These are phyloP conservation scores for Alternaria longipes DNA, from an alignment of 2,329 filamentous ascomycete genomes.

Conservation along the genomic window DNA sequence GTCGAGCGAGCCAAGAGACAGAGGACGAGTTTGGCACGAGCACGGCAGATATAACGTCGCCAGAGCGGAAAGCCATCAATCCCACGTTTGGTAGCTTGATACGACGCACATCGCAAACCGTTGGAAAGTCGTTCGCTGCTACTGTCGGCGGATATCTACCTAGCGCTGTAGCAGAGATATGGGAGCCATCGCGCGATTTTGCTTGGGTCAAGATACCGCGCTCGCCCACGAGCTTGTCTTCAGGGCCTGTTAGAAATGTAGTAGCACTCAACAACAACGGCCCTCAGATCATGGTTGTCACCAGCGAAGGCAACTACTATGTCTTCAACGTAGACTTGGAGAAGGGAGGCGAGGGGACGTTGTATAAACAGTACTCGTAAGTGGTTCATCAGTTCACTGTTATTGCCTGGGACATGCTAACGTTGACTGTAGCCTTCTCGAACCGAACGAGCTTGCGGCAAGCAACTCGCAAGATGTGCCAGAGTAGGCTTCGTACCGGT, in stretches of 20 bases:
- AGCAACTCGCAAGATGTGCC: conserved; percentile 42
- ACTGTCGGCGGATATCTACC: conserved; percentile 92
- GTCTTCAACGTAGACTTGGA: conserved; percentile 96
- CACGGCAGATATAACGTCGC: conserved; percentile 37
- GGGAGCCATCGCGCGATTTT: conserved; percentile 94
- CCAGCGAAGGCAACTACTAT: conserved; percentile 93
- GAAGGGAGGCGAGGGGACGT: conserved; percentile 87
- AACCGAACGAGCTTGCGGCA: conserved; percentile 47
- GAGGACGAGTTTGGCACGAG: conserved; percentile 55
- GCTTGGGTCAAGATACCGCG: conserved; percentile 94
- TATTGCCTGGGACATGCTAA: conserved; percentile 22
- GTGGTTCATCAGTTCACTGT: conserved; percentile 50
- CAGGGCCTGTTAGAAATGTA: conserved; percentile 78
- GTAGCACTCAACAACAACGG: conserved; percentile 96
- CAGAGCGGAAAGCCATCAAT: conserved; percentile 58
- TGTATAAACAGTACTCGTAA: conserved; percentile 94
- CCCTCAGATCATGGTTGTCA: conserved; percentile 97
- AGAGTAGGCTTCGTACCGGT: conserved; percentile 29
- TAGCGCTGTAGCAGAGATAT: conserved; percentile 94
- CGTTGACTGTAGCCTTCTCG: conserved; percentile 39
- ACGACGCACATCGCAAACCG: conserved; percentile 92
- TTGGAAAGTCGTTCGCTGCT: conserved; percentile 86
- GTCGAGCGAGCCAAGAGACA: conserved; percentile 52
- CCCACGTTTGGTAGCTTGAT: conserved; percentile 90
- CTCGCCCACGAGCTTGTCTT: conserved; percentile 49